Evolutionary conservation across 2,329 filamentous ascomycete species (phyloP).

Genomic region (Penicillium concentricum): DNA sequence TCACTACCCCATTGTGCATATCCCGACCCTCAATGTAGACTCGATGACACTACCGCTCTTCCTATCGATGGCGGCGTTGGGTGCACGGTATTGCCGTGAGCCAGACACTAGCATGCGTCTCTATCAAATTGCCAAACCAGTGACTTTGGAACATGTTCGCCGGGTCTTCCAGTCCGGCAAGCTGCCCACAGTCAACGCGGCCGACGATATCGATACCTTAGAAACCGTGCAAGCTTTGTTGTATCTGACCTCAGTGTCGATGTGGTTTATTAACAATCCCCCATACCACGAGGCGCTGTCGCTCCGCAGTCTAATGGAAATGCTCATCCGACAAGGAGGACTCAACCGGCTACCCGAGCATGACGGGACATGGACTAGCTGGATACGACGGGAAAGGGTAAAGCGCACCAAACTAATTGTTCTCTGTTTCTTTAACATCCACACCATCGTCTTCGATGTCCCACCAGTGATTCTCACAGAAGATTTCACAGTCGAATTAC

Average conservation of each 20-base stretch:
- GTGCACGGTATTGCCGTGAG: conserved; percentile 35
- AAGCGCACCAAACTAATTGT: conserved; percentile 36
- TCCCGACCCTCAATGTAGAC: conserved; percentile 32
- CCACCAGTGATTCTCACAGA: conserved; percentile 33
- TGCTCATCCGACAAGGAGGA: conserved; percentile 28
- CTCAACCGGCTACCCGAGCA: conserved; percentile 29
- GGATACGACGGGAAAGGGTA: conserved; percentile 31
- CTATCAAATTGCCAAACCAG: conserved; percentile 32
- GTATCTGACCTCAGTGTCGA: conserved; percentile 29
- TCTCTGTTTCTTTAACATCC: conserved; percentile 37
- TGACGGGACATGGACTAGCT: conserved; percentile 35
- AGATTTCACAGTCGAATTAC: conserved; percentile 32
- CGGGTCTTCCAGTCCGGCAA: conserved; percentile 27
- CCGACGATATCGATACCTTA: conserved; percentile 26
- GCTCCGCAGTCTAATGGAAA: conserved; percentile 31
- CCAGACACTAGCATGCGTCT: conserved; percentile 34
- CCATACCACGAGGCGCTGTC: conserved; percentile 31
- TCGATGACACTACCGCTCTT: conserved; percentile 26
- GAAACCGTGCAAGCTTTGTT: conserved; percentile 32
- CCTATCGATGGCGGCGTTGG: conserved; percentile 33
- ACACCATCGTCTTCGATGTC: conserved; percentile 37
- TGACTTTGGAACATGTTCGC: conserved; percentile 34
- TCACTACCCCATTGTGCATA: conserved; percentile 35
- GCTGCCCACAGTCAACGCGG: conserved; percentile 10
- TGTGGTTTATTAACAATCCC: conserved; percentile 34